A percentile compares a stretch with the other conserved stretches of the same genome.
Evolutionary conservation across 768 basidiomycete species (phyloP).

Genomic region (Steccherinum ochraceum): DNA sequence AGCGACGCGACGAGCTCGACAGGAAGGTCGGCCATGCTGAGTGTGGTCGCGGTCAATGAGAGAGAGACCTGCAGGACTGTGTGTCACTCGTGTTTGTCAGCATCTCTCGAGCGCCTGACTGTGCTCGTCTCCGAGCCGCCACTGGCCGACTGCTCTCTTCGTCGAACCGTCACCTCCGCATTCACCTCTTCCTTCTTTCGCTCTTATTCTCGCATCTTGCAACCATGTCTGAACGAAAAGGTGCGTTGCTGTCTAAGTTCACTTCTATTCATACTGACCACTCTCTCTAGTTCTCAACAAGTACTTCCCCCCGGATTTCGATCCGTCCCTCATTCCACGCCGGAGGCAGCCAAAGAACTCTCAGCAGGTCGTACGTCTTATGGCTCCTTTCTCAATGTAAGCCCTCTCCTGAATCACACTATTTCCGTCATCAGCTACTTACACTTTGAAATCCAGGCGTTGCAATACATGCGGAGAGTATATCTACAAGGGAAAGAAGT

Average conservation of each 20-base stretch:
- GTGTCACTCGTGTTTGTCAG: background rate
- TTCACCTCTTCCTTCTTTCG: background rate
- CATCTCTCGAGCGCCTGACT: background rate
- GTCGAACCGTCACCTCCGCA: background rate
- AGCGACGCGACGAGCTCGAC: conserved; percentile 12
- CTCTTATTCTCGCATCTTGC: background rate
- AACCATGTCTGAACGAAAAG: conserved; percentile 82
- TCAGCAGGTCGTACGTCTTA: conserved; percentile 95
- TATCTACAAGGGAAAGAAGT: conserved; percentile 99
- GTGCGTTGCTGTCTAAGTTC: conserved; percentile 26
- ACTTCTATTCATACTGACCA: conserved; percentile 7
- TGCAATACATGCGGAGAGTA: conserved; percentile 98
- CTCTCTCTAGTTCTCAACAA: conserved; percentile 74
- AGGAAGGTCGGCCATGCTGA: background rate
- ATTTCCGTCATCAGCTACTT: background rate
- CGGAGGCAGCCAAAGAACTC: conserved; percentile 88
- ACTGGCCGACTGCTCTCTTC: background rate
- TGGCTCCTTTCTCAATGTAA: conserved; percentile 99
- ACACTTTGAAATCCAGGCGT: conserved; percentile 49
- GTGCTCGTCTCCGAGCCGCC: too few relatives aligned
- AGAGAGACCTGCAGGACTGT: too few relatives aligned
- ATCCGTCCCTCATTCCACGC: conserved; percentile 92
- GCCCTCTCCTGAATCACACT: conserved; percentile 25
- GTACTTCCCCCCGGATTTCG: conserved; percentile 97
- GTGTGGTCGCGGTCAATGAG: background rate